Evolutionary conservation across 352 stramenopile species (phyloP).

Genomic region (Nothophytophthora sp.): DNA sequence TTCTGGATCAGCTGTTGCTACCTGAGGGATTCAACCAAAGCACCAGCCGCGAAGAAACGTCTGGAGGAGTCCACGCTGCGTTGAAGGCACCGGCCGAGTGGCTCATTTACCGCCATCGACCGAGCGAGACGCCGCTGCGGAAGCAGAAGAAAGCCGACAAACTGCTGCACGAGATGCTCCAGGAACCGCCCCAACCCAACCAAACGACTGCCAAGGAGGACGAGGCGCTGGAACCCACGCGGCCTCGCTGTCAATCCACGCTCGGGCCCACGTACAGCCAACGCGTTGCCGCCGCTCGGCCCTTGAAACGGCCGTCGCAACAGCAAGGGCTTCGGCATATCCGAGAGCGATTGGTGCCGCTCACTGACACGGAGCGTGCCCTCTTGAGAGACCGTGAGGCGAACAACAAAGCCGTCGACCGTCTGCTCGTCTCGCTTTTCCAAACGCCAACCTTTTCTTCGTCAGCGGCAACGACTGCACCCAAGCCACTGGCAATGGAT

Average conservation of each 20-base stretch:
- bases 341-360: constrained; percentile 10
- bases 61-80: constrained; percentile 11
- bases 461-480: constrained; percentile 7
- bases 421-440: constrained; percentile 43
- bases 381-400: constrained; percentile 35
- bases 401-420: constrained; percentile 45
- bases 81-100: constrained; percentile 50
- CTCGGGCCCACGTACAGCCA: constrained; percentile 40
- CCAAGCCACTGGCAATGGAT: background rate
- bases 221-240: constrained; percentile 18
- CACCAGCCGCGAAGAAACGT: background rate
- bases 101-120: constrained; percentile 58
- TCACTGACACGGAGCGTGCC: constrained; percentile 31
- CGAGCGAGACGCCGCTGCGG: constrained; percentile 37
- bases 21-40: constrained; percentile 6
- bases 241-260: constrained; percentile 32
- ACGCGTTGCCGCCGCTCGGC: constrained; percentile 30
- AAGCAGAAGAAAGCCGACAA: constrained; percentile 47
- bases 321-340: constrained; percentile 9
- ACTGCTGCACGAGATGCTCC: constrained; percentile 33
- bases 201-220: constrained; percentile 3
- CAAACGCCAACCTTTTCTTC: constrained; percentile 13
- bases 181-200: constrained; percentile 4
- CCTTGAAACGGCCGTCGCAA: constrained; percentile 4
- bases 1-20: constrained; percentile 18